phyloP scores from a whole-genome alignment of 2,329 filamentous ascomycete genomes.

The Fusarium subglutinans region DNA sequence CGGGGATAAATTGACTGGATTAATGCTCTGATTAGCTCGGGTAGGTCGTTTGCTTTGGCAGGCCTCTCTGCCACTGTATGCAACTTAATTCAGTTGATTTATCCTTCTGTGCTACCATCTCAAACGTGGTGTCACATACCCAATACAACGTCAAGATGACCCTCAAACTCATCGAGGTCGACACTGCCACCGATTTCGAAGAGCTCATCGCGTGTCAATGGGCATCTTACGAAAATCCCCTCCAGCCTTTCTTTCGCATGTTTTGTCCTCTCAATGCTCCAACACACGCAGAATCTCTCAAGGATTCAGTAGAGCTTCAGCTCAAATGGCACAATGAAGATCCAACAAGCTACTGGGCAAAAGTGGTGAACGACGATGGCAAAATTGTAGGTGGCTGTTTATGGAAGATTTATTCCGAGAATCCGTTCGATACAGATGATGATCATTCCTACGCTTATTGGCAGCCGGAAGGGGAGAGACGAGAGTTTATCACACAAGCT shows the following conservation, averaged over 20 bases:
- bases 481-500: slow-evolving; percentile 30
- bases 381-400: slow-evolving; percentile 35
- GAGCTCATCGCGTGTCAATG: slow-evolving; percentile 35
- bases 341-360: slow-evolving; percentile 27
- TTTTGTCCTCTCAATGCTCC: slow-evolving; percentile 28
- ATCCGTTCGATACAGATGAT: slow-evolving; percentile 19
- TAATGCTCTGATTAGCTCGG: neutral
- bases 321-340: slow-evolving; percentile 27
- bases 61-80: neutral
- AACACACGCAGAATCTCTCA: slow-evolving; percentile 15
- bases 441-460: slow-evolving; percentile 26
- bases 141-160: slow-evolving; percentile 5
- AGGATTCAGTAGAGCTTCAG: neutral
- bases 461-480: slow-evolving; percentile 30
- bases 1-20: neutral
- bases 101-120: neutral
- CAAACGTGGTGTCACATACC: neutral
- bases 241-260: slow-evolving; percentile 33
- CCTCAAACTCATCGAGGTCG: slow-evolving; percentile 29
- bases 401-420: slow-evolving; percentile 28
- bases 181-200: slow-evolving; percentile 24
- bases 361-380: slow-evolving; percentile 25
- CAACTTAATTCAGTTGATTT: neutral
- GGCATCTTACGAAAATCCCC: slow-evolving; percentile 23
- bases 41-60: neutral